These are phyloP conservation scores for Pyricularia pennisetigena DNA, from an alignment of 2,329 filamentous ascomycete species.

Conservation along the genomic window DNA sequence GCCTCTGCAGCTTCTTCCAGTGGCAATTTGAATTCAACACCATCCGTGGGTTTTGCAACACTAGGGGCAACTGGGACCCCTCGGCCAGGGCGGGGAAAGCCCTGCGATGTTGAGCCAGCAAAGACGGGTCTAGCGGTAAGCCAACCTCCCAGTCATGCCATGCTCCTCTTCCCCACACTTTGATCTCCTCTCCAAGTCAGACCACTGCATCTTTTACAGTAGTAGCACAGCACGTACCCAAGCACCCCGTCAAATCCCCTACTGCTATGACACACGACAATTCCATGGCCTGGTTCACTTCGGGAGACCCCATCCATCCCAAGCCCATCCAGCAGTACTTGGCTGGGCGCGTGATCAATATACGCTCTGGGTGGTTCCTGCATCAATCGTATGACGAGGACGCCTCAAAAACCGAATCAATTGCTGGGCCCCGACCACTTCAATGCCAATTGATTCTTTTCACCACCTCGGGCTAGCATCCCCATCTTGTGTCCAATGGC, in stretches of 20 bases:
- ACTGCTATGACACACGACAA: not conserved
- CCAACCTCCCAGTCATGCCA: not conserved
- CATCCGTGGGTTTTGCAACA: not conserved
- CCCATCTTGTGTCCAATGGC: not conserved
- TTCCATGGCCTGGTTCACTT: not conserved
- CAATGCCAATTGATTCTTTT: not conserved
- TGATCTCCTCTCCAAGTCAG: not conserved
- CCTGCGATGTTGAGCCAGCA: conserved; percentile 5
- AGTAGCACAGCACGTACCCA: not conserved
- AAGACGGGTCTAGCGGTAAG: not conserved
- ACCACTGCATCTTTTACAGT: not conserved
- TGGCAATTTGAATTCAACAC: conserved; percentile 9
- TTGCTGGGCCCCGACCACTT: not conserved
- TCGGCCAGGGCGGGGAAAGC: conserved; percentile 1
- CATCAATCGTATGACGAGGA: conserved; percentile 5
- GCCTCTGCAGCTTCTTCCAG: not conserved
- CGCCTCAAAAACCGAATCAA: not conserved
- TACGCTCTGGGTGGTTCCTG: conserved; percentile 5
- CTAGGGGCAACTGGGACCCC: not conserved
- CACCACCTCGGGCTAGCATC: not conserved
- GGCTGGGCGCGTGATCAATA: conserved; percentile 5
- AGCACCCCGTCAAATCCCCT: not conserved
- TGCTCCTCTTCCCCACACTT: not conserved
- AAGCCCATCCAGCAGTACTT: not conserved
- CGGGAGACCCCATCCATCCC: not conserved